Evolutionary conservation across 2,329 filamentous ascomycete species (phyloP).

Genomic region (Colletotrichum limetticola): DNA sequence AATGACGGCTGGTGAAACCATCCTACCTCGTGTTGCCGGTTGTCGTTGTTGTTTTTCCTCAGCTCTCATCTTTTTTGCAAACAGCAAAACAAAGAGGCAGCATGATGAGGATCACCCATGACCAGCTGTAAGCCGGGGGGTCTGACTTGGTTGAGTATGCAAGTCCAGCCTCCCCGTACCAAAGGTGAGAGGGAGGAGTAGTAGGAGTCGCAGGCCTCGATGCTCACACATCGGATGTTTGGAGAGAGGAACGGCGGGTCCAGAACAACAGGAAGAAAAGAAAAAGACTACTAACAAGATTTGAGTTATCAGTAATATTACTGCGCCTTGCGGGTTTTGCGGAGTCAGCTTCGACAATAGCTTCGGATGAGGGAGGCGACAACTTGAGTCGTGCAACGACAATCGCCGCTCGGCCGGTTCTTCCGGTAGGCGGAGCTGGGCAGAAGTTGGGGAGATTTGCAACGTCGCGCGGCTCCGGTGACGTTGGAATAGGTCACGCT

Average conservation of each 20-base stretch:
- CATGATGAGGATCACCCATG: slow-evolving; percentile 20
- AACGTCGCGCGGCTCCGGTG: background rate
- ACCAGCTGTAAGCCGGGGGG: background rate
- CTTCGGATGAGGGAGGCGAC: slow-evolving; percentile 16
- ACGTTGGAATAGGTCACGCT: background rate
- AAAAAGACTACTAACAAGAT: background rate
- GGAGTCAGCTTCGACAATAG: background rate
- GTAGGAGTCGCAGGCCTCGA: background rate
- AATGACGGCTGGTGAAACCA: slow-evolving; percentile 8
- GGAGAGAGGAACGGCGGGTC: background rate
- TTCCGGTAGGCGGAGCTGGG: background rate
- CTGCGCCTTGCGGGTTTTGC: slow-evolving; percentile 18
- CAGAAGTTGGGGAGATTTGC: background rate
- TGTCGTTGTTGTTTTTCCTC: slow-evolving; percentile 1
- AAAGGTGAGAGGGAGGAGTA: background rate
- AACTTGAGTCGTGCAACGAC: background rate
- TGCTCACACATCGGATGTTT: slow-evolving; percentile 31
- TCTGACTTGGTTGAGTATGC: background rate
- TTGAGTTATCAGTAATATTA: background rate
- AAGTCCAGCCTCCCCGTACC: background rate
- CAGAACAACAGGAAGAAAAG: background rate
- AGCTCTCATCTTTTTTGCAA: background rate
- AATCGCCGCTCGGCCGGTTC: background rate
- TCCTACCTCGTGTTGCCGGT: slow-evolving; percentile 16
- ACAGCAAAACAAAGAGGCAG: background rate